These are phyloP conservation scores for Neurospora sp. DNA, from an alignment of 495 filamentous ascomycete species.

Conservation along the genomic window DNA sequence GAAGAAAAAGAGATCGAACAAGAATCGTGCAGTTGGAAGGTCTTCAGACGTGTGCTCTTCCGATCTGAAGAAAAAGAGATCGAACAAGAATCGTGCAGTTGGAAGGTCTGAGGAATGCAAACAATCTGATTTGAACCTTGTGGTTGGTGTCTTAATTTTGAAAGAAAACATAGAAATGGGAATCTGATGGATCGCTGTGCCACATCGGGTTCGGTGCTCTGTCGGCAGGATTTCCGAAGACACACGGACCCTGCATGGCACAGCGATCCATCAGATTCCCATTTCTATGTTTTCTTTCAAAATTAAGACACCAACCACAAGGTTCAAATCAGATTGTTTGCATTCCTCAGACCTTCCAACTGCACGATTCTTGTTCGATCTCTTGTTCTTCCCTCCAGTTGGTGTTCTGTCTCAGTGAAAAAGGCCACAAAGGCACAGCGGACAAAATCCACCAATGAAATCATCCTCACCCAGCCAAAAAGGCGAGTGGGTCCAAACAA, in stretches of 20 bases:
- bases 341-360: background rate
- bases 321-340: background rate
- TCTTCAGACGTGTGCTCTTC: no score
- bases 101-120: no score
- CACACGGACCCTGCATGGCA: background rate
- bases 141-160: no score
- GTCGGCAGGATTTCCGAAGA: background rate
- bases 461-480: background rate
- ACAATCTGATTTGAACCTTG: no score
- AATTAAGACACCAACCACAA: background rate
- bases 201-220: background rate
- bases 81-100: no score
- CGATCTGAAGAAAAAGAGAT: no score
- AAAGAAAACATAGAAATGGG: no score
- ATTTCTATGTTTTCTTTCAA: no score
- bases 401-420: background rate
- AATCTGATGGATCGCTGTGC: no score
- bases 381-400: background rate
- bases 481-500: background rate
- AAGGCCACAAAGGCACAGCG: background rate
- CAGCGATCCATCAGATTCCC: no score
- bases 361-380: background rate
- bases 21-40: no score
- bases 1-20: no score
- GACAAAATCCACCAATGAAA: background rate